Evolutionary conservation across 2,329 filamentous ascomycete genomes (phyloP), one percentile per base, ranked within the genome.

Genomic region (Pseudogymnoascus sp.): DNA sequence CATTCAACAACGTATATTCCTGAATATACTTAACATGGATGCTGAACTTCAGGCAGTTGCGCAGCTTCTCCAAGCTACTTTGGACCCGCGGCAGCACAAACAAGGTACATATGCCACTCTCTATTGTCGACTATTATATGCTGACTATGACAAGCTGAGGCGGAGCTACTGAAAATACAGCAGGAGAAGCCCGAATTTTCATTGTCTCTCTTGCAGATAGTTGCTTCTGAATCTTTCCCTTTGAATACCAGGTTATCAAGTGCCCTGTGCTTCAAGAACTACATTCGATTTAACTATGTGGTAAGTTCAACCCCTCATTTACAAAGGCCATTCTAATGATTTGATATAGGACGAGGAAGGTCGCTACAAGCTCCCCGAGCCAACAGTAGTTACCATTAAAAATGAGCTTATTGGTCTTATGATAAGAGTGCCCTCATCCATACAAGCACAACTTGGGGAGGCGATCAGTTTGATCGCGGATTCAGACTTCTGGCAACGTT

Each of bases 181-280:
- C 88, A 96, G 74, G 79, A 80, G 71, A 92, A 91, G 73, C 88
- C 91, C 7, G 88, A 89, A 70, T 99, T 96, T 78, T 95, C 93
- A 14, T 81, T 97, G 59, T 81, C 82, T 61, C 85, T 99, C 60
- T 88, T 99, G 59, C 91, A 93, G 69, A 95, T 97, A 71, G 91
- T 96, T 69, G 90, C 89, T 65, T 85, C 88, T 67, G 83, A 86
- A 62, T 78, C 82, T 41, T 83, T 88, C 65, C 86, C 90, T 39
- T 76, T 81, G 66, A 93, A 90, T 69, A 94, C 90, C 64, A 87
- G 94, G 64, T 85, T 99, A 41, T 85, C 93, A 6, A 90, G 89
- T 69, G 90, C 94, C 28, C 81, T 99, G 63, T 94, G 90, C 78
- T 99, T 99, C 83, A 99, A 99, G 78, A 99, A 99, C 79, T 96